Percentiles rank a stretch among this genome's conserved stretches.
phyloP scores from a whole-genome alignment of 2,329 filamentous ascomycete genomes.

The Microsporum ferrugineum region DNA sequence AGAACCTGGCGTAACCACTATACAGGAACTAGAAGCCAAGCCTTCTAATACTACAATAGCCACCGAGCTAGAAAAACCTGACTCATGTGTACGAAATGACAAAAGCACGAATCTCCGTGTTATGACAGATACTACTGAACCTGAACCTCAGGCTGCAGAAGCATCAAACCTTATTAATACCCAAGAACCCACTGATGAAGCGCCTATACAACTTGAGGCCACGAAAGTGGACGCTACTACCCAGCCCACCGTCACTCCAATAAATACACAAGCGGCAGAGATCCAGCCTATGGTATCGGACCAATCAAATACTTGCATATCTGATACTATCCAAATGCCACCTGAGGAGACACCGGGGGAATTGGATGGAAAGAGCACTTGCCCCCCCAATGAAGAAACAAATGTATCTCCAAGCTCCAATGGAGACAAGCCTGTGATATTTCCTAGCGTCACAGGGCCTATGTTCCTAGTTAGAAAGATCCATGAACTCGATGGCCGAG shows the following conservation, averaged over 20 bases:
- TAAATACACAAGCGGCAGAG: background rate
- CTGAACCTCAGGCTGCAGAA: background rate
- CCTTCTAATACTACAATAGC: background rate
- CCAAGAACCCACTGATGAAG: background rate
- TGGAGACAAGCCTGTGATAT: slow-evolving; percentile 15
- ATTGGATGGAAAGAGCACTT: background rate
- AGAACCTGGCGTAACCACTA: background rate
- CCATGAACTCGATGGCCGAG: slow-evolving; percentile 31
- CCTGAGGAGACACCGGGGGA: background rate
- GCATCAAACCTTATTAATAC: background rate
- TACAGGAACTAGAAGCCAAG: background rate
- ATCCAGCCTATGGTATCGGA: background rate
- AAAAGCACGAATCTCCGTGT: background rate
- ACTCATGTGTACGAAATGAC: background rate
- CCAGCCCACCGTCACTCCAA: background rate
- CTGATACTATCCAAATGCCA: background rate
- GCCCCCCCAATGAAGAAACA: background rate
- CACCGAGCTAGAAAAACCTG: background rate
- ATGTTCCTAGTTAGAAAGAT: slow-evolving; percentile 25
- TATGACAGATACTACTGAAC: background rate
- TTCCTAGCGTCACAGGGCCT: slow-evolving; percentile 23
- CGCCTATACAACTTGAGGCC: background rate
- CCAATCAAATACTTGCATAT: background rate
- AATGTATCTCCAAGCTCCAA: background rate
- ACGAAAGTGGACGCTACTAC: background rate